These are phyloP conservation scores for Candida sp. DNA, from an alignment of 1,139 yeast genomes.

Conservation along the genomic window DNA sequence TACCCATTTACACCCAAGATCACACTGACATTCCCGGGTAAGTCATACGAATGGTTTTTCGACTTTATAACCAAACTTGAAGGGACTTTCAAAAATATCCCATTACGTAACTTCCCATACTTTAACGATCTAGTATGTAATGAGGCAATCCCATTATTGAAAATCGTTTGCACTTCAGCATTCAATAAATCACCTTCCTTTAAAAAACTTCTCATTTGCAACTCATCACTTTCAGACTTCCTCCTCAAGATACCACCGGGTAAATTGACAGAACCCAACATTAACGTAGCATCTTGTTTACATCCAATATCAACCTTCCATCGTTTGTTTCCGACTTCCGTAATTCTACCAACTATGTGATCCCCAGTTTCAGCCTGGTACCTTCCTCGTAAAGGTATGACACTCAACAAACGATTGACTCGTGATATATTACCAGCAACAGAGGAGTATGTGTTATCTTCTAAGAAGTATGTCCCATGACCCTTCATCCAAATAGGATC, in stretches of 20 bases:
- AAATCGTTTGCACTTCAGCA: constrained; percentile 93
- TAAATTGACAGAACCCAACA: constrained; percentile 92
- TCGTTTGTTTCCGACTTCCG: constrained; percentile 89
- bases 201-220: constrained; percentile 90
- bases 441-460: constrained; percentile 75
- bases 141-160: constrained; percentile 89
- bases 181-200: constrained; percentile 97
- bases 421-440: constrained; percentile 89
- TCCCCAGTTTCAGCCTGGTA: constrained; percentile 96
- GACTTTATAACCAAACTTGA: constrained; percentile 79
- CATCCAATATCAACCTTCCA: constrained; percentile 99
- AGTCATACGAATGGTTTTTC: constrained; percentile 80
- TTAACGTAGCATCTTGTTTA: constrained; percentile 84
- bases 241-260: constrained; percentile 97
- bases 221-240: constrained; percentile 91
- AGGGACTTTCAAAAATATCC: constrained; percentile 78
- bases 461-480: constrained; percentile 87
- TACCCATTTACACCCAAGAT: constrained; percentile 94
- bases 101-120: constrained; percentile 94
- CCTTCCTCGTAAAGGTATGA: constrained; percentile 80
- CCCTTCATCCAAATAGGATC: constrained; percentile 99
- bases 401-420: constrained; percentile 85
- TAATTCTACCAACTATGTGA: constrained; percentile 89
- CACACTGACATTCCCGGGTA: constrained; percentile 89
- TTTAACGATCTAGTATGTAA: constrained; percentile 92